These are phyloP conservation scores for Pugionium dolabratum DNA, from an alignment of 345 rosid species.

Conservation along the genomic window DNA sequence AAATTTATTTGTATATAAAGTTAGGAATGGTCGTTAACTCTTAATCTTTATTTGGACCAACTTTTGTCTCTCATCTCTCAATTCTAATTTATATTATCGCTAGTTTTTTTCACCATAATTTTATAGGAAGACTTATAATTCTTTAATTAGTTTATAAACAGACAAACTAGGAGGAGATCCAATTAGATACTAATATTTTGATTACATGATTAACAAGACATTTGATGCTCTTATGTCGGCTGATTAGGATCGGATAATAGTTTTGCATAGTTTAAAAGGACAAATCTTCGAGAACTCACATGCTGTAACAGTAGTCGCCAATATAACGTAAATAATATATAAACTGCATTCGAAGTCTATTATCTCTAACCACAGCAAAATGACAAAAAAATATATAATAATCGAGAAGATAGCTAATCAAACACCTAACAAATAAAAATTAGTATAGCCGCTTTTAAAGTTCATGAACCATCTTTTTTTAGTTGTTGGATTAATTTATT, in stretches of 20 bases:
- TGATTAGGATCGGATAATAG: conserved; percentile 24
- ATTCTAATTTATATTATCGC: conserved; percentile 8
- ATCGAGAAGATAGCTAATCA: conserved; percentile 10
- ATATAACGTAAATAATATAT: conserved; percentile 6
- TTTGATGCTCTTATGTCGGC: conserved; percentile 39
- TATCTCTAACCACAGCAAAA: conserved; percentile 36
- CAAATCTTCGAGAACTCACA: conserved; percentile 38
- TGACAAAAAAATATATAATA: conserved; percentile 8
- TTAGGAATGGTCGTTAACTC: conserved; percentile 12
- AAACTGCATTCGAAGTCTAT: conserved; percentile 24
- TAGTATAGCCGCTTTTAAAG: conserved; percentile 28
- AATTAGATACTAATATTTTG: conserved; percentile 23
- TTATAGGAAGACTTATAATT: conserved; percentile 6
- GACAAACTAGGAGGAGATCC: conserved; percentile 31
- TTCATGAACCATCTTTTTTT: conserved; percentile 38
- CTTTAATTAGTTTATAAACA: background rate
- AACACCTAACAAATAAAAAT: conserved; percentile 29
- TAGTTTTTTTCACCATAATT: background rate
- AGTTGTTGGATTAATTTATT: conserved; percentile 26
- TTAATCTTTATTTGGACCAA: conserved; percentile 9
- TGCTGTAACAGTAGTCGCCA: conserved; percentile 37
- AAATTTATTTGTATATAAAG: background rate
- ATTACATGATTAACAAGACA: conserved; percentile 36
- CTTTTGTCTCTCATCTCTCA: conserved; percentile 19
- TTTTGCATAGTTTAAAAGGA: conserved; percentile 14